A percentile compares a stretch with the other conserved stretches of the same genome.
These are phyloP conservation scores for Neonectria ditissima DNA, from an alignment of 2,329 filamentous ascomycete genomes.

Conservation along the genomic window DNA sequence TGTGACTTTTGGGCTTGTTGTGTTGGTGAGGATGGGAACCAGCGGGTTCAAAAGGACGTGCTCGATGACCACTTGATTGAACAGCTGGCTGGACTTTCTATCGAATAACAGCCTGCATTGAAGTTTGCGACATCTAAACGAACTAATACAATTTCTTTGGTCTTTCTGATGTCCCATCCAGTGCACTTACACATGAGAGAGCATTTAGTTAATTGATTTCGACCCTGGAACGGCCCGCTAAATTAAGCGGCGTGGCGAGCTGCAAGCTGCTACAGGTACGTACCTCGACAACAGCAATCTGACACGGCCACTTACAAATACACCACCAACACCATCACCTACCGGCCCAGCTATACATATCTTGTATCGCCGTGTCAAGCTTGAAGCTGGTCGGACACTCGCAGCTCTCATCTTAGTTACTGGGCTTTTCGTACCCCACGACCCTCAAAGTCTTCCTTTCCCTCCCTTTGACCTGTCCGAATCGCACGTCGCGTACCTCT, in stretches of 20 bases:
- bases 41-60: background rate
- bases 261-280: background rate
- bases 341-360: background rate
- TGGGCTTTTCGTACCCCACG: background rate
- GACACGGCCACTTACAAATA: background rate
- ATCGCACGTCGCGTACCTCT: background rate
- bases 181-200: background rate
- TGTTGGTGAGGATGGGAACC: background rate
- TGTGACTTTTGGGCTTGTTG: background rate
- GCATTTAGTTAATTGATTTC: background rate
- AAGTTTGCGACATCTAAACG: background rate
- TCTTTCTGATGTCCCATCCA: background rate
- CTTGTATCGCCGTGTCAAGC: background rate
- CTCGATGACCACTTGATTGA: background rate
- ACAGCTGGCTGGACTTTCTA: background rate
- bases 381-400: background rate
- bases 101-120: background rate
- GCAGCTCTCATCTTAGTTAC: background rate
- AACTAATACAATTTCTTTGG: background rate
- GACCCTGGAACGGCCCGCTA: no score
- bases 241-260: background rate
- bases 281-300: background rate
- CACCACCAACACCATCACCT: background rate
- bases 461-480: background rate
- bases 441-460: background rate